phyloP scores from a whole-genome alignment of 2,329 filamentous ascomycete species.

The Ascochyta fabae region DNA sequence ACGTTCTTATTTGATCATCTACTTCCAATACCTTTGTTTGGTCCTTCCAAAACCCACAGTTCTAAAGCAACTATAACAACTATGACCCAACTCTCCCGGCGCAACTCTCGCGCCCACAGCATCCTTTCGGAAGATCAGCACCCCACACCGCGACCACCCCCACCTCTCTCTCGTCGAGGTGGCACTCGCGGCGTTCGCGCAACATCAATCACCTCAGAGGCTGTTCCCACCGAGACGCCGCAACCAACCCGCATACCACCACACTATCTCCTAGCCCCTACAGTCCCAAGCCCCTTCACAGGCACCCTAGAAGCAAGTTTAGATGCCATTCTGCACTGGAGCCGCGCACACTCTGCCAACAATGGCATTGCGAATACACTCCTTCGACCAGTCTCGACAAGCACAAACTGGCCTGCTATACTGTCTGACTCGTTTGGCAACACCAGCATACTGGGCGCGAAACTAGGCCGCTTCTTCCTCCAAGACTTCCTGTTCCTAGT shows the following conservation, averaged over 20 bases:
- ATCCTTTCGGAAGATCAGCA: constrained; percentile 3
- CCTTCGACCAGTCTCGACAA: constrained; percentile 1
- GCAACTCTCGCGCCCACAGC: constrained; percentile 13
- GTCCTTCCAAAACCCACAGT: not conserved
- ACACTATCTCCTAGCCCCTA: constrained; percentile 28
- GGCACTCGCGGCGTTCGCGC: constrained; percentile 1
- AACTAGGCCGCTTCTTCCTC: constrained; percentile 7
- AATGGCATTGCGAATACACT: constrained; percentile 16
- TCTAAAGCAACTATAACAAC: not conserved
- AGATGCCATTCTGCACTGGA: constrained; percentile 30
- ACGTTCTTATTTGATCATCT: not conserved
- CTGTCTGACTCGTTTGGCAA: constrained; percentile 6
- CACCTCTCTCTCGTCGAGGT: not conserved
- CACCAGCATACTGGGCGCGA: not conserved
- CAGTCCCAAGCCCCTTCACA: constrained; percentile 30
- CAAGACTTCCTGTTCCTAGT: constrained; percentile 32
- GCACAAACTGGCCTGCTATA: constrained; percentile 23
- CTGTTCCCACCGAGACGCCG: not conserved
- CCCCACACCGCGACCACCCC: constrained; percentile 3
- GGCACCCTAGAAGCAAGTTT: constrained; percentile 32
- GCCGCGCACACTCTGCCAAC: not conserved
- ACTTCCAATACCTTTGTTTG: not conserved
- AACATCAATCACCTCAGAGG: not conserved
- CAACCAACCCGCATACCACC: constrained; percentile 7
- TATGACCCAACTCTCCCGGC: constrained; percentile 1